Evolutionary conservation across 148 eudicot species (phyloP).

Genomic region (Rhododendron williamsianum): DNA sequence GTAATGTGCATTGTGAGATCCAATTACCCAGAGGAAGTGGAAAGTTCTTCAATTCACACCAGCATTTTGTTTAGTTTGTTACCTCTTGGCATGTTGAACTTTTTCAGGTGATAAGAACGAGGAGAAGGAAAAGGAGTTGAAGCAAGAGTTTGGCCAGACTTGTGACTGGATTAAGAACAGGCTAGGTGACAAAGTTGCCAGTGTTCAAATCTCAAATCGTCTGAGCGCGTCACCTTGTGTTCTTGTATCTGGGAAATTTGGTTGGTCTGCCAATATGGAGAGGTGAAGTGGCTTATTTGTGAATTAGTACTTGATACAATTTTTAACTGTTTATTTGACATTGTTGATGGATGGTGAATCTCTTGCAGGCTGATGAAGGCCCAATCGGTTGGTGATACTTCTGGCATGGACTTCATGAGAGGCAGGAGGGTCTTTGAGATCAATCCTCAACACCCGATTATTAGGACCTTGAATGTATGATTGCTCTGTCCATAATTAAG

Average conservation of each 20-base stretch:
- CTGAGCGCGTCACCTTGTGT: slow-evolving; percentile 92
- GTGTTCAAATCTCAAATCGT: slow-evolving; percentile 86
- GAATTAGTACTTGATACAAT: background rate
- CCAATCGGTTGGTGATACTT: slow-evolving; percentile 55
- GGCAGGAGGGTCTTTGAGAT: slow-evolving; percentile 88
- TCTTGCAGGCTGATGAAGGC: slow-evolving; percentile 90
- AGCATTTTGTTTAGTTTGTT: background rate
- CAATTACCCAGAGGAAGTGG: background rate
- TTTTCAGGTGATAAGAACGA: slow-evolving; percentile 71
- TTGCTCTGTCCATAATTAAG: slow-evolving; percentile 11
- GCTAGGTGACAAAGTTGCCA: slow-evolving; percentile 83
- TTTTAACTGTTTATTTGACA: background rate
- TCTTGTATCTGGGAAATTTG: slow-evolving; percentile 85
- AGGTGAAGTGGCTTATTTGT: slow-evolving; percentile 41
- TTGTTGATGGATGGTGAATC: background rate
- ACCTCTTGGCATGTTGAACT: background rate
- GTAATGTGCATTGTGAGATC: background rate
- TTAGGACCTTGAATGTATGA: slow-evolving; percentile 73
- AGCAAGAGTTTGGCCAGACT: slow-evolving; percentile 73
- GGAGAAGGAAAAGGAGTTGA: slow-evolving; percentile 64
- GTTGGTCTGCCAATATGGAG: slow-evolving; percentile 99
- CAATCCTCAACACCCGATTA: slow-evolving; percentile 79
- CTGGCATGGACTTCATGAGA: slow-evolving; percentile 75
- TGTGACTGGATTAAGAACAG: slow-evolving; percentile 96
- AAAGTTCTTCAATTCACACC: background rate